A percentile compares a stretch with the other conserved stretches of the same genome.
These are phyloP conservation scores for Dictyostelium discoideum DNA, from an alignment of 78 protist genomes.

Conservation along the genomic window dicty_2.7 NC_007090.3:618001-618500, in stretches of 20 bases:
- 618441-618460: background rate
- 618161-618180: background rate
- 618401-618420: slow-evolving; percentile 11
- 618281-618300: too few species aligned
- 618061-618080: background rate
- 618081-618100: too few species aligned
- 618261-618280: too few species aligned
- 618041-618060: background rate
- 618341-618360: slow-evolving; percentile 30
- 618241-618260: too few species aligned
- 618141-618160: background rate
- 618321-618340: slow-evolving; percentile 10
- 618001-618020: slow-evolving; percentile 46
- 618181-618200: too few species aligned
- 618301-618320: background rate
- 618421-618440: slow-evolving; percentile 49
- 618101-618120: background rate
- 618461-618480: background rate
- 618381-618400: background rate
- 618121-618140: background rate
- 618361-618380: background rate
- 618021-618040: slow-evolving; percentile 46
- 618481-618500: background rate
- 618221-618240: too few species aligned
- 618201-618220: too few species aligned